phyloP scores from a whole-genome alignment of 495 filamentous ascomycete species.

The Lophiostoma macrostomum region DNA sequence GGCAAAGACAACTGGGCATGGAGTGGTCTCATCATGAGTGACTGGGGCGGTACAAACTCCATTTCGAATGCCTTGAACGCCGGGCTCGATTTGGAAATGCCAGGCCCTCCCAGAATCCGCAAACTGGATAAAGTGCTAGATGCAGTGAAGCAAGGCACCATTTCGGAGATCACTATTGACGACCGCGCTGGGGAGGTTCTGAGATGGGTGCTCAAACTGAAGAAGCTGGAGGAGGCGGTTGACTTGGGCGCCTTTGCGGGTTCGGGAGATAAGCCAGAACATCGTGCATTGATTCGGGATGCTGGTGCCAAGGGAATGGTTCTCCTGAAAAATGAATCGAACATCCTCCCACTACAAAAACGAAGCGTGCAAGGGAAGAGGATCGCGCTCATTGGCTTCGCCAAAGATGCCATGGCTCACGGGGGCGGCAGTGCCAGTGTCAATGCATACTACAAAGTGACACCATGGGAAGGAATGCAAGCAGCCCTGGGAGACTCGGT shows the following conservation, averaged over 20 bases:
- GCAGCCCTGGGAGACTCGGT: slow-evolving; percentile 6
- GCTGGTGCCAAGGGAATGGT: slow-evolving; percentile 23
- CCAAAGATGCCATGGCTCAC: slow-evolving; percentile 19
- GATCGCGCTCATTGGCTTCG: slow-evolving; percentile 14
- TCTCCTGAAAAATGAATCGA: slow-evolving; percentile 27
- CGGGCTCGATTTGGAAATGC: slow-evolving; percentile 30
- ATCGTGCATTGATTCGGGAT: slow-evolving; percentile 15
- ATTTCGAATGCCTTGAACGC: slow-evolving; percentile 20
- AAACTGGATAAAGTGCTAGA: background rate
- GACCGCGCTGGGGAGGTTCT: slow-evolving; percentile 20
- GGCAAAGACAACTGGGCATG: slow-evolving; percentile 30
- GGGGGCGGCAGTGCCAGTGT: slow-evolving; percentile 18
- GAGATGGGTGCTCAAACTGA: slow-evolving; percentile 11
- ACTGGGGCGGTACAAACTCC: slow-evolving; percentile 28
- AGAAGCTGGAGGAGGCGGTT: slow-evolving; percentile 13
- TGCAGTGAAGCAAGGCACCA: slow-evolving; percentile 4
- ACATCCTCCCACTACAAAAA: slow-evolving; percentile 19
- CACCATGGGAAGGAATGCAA: slow-evolving; percentile 17
- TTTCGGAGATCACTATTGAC: slow-evolving; percentile 14
- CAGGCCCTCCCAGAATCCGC: slow-evolving; percentile 11
- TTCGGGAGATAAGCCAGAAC: slow-evolving; percentile 17
- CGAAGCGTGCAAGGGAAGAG: slow-evolving; percentile 17
- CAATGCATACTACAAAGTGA: slow-evolving; percentile 14
- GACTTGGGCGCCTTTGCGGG: slow-evolving; percentile 15
- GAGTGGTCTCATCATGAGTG: slow-evolving; percentile 29